Evolutionary conservation across 2,329 filamentous ascomycete genomes (phyloP).

Genomic region (Trichoderma pleuroti): DNA sequence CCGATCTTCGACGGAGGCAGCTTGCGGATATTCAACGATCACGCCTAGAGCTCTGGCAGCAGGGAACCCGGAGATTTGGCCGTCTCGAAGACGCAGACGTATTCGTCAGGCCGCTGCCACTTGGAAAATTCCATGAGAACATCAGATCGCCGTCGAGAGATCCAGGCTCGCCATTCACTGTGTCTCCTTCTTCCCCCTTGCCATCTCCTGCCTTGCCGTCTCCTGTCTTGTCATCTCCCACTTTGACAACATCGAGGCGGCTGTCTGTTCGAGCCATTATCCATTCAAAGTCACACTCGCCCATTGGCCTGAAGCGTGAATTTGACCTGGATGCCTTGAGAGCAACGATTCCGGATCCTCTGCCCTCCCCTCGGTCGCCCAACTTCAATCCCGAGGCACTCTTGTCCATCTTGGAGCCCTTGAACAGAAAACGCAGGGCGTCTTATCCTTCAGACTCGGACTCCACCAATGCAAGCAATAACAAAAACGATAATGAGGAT

Average conservation of each 20-base stretch:
- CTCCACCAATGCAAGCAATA: not conserved
- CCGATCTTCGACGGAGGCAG: slow-evolving; percentile 22
- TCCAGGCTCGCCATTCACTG: not conserved
- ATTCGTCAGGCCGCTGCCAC: slow-evolving; percentile 28
- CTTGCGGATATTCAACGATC: slow-evolving; percentile 27
- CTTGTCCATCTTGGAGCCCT: slow-evolving; percentile 17
- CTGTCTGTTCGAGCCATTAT: slow-evolving; percentile 30
- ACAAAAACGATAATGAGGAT: not conserved
- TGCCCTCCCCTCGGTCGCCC: slow-evolving; percentile 22
- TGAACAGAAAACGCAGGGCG: not conserved
- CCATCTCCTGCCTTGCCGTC: not conserved
- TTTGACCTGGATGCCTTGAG: slow-evolving; percentile 50
- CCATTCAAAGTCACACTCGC: slow-evolving; percentile 36
- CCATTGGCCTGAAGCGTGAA: slow-evolving; percentile 47
- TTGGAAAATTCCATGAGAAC: slow-evolving; percentile 22
- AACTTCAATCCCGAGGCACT: slow-evolving; percentile 22
- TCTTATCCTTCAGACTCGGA: not conserved
- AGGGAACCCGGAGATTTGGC: slow-evolving; percentile 22
- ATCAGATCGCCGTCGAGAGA: not conserved
- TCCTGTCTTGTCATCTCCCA: not conserved
- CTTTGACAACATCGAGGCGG: slow-evolving; percentile 4
- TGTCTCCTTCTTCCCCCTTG: not conserved
- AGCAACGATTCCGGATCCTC: slow-evolving; percentile 41
- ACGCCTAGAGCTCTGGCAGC: slow-evolving; percentile 25
- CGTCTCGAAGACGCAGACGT: slow-evolving; percentile 23